These are phyloP conservation scores for Fusarium keratoplasticum DNA, from an alignment of 2,329 filamentous ascomycete genomes.

Conservation along the genomic window DNA sequence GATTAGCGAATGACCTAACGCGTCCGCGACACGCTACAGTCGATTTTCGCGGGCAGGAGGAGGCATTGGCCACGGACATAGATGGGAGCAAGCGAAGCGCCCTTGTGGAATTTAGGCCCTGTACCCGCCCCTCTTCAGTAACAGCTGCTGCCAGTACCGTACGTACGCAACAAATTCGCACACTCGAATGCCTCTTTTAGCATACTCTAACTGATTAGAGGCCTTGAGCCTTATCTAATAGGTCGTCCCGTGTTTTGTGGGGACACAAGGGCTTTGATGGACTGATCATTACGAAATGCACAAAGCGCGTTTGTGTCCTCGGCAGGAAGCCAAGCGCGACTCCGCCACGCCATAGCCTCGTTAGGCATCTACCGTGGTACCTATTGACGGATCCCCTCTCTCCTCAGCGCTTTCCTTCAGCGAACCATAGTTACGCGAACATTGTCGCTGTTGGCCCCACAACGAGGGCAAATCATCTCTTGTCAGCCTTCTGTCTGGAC, in stretches of 20 bases:
- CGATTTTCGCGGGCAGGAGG: not conserved
- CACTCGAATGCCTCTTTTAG: not conserved
- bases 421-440: not conserved
- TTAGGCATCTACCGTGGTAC: not conserved
- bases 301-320: not conserved
- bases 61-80: too few relatives aligned
- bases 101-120: too few relatives aligned
- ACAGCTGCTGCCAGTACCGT: too few relatives aligned
- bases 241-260: not conserved
- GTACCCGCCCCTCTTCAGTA: too few relatives aligned
- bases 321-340: not conserved
- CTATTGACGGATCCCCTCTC: not conserved
- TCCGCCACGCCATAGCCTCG: not conserved
- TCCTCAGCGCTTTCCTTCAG: not conserved
- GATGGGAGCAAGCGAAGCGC: too few relatives aligned
- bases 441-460: not conserved
- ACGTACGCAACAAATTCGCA: not conserved
- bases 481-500: not conserved
- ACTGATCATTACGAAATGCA: not conserved
- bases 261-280: not conserved
- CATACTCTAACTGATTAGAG: not conserved
- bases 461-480: not conserved
- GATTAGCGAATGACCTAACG: not conserved
- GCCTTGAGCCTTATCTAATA: not conserved
- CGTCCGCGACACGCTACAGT: not conserved